phyloP scores from a whole-genome alignment of 164 flowering plant genomes.

The Platanus orientalis region DNA sequence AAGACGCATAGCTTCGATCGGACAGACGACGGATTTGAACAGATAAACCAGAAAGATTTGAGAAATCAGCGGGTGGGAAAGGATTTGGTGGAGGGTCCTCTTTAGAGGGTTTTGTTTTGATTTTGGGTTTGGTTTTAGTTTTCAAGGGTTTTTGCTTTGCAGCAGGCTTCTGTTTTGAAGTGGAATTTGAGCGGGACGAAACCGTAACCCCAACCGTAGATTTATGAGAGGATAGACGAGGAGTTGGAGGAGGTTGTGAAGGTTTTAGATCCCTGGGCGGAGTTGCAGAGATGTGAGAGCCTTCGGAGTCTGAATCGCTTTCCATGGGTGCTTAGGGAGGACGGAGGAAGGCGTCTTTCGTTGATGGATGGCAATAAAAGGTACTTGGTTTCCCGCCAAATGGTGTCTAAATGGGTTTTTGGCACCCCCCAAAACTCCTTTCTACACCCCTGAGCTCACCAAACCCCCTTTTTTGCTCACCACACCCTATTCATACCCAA shows the following conservation, averaged over 20 bases:
- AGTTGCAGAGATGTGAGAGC: slow-evolving; percentile 84
- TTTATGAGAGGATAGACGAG: slow-evolving; percentile 22
- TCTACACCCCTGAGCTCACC: too few relatives aligned
- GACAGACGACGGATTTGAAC: slow-evolving; percentile 33
- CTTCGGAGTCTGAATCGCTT: slow-evolving; percentile 71
- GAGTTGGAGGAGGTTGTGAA: slow-evolving; percentile 11
- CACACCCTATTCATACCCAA: too few relatives aligned
- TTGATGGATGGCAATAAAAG: neutral
- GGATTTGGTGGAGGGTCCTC: slow-evolving; percentile 5
- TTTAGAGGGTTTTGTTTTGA: neutral
- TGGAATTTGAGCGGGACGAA: slow-evolving; percentile 20
- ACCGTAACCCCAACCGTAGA: slow-evolving; percentile 11
- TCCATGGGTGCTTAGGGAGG: slow-evolving; percentile 29
- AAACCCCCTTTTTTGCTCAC: too few relatives aligned
- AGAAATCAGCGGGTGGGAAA: slow-evolving; percentile 10
- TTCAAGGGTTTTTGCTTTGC: slow-evolving; percentile 14
- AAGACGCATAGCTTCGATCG: slow-evolving; percentile 3
- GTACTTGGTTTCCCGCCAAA: too few relatives aligned
- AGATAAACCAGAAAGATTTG: slow-evolving; percentile 22
- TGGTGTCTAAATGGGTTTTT: too few relatives aligned
- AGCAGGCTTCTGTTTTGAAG: slow-evolving; percentile 12
- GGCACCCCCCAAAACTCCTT: too few relatives aligned
- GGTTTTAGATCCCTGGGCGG: slow-evolving; percentile 48
- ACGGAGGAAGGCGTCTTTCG: too few relatives aligned
- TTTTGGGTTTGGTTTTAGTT: neutral